These are phyloP conservation scores for Penicillium herquei DNA, from an alignment of 495 filamentous ascomycete species.

Conservation along the genomic window DNA sequence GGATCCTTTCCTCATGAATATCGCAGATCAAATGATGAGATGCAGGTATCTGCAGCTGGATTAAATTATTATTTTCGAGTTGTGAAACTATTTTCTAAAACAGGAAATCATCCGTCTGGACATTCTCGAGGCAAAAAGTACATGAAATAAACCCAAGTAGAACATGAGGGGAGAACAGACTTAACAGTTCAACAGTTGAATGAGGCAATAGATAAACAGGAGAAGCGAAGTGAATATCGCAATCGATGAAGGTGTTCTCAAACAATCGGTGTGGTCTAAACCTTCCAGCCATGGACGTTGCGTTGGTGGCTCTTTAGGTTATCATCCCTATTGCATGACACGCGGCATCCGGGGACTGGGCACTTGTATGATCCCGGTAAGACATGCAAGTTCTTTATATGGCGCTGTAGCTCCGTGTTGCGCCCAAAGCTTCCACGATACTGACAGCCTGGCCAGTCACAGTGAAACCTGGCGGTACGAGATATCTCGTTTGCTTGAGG, in stretches of 20 bases:
- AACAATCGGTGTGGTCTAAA: no score
- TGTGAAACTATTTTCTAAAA: no score
- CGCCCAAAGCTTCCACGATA: not conserved
- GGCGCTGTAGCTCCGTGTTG: not conserved
- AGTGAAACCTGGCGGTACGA: not conserved
- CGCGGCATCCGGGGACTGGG: not conserved
- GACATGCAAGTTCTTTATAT: not conserved
- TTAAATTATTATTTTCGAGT: no score
- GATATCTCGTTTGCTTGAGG: not conserved
- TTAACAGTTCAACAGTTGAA: no score
- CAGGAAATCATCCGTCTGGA: no score
- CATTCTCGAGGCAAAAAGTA: no score
- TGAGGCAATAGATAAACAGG: no score
- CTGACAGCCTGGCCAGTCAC: not conserved
- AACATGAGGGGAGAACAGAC: no score
- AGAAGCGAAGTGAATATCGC: not conserved
- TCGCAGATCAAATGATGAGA: no score
- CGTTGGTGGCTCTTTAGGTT: not conserved
- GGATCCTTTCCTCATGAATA: no score
- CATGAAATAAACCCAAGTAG: no score
- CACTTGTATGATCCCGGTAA: not conserved
- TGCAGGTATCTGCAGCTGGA: no score
- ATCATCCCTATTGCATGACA: not conserved
- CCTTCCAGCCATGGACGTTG: not conserved
- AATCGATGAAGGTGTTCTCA: not conserved